Base-by-base conservation (phyloP, 257 asterid genomes). In the Fraxinus quadrangulata region DNA sequence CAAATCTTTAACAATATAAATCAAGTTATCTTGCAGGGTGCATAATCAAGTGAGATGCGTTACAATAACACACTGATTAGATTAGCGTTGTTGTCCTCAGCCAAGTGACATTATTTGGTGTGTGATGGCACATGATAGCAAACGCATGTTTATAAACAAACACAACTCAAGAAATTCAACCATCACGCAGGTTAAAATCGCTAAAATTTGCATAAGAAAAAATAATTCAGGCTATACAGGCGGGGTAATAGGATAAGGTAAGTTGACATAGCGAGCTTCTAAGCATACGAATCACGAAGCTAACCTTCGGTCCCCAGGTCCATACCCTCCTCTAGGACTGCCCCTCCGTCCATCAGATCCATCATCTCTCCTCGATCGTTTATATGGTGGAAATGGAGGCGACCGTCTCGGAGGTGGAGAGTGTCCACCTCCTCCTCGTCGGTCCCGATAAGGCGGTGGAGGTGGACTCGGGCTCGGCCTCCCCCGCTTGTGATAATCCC, bases 301-400 rank as follows among this genome's bases (percentile, higher is more conserved):
- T 84, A 78, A 90, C 98, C 99, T 92, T 75, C 98, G 88, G 80
- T 93, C 97, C 28, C 93, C 96, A 10, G 80, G 91, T 12, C 95
- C 97, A 73, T 86, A 89, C 49, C 94, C 99, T 81, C 97, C 99
- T 85, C 97, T 90, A 26, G 94, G 99, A 80, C 98, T 92, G 45
- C 93, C 96, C 79, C 98, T 90, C 82, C 99, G 84, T 34, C 96
- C 95, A 78, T 91, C 98, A 80, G 84, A 89, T 51, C 66, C 85
- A 75, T 91, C 96, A 73, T 90, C 97, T 81, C 97, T 90, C 74
- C 98, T 88, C 68, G 69, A 63, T 2, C 98, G 85, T 83, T 95
- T 95, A 72, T 89, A 90, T 0, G 96, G 93, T 54, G 88, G 93
- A 47, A 85, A 82, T 8, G 89, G 92, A 76, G 91, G 89, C 24